These are phyloP conservation scores for Nakazawaea peltata DNA, from an alignment of 805 yeast genomes.

Conservation along the genomic window DNA sequence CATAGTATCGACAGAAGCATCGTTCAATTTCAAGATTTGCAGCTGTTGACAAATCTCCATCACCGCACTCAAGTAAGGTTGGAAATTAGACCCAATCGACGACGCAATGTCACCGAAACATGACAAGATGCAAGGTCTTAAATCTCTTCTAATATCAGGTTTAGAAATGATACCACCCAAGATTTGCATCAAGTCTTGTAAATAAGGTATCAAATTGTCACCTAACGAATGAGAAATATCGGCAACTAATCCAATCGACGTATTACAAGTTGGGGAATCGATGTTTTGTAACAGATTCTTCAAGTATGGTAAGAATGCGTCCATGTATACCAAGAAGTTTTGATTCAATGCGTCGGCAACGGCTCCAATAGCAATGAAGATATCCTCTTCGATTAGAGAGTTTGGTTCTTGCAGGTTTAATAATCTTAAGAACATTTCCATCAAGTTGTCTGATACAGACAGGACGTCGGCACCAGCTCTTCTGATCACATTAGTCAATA, in stretches of 20 bases:
- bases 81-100: conserved; percentile 70
- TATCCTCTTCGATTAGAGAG: conserved; percentile 87
- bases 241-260: conserved; percentile 93
- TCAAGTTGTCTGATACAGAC: conserved; percentile 71
- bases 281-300: conserved; percentile 72
- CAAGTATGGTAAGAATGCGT: conserved; percentile 75
- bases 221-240: conserved; percentile 91
- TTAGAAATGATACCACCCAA: conserved; percentile 68
- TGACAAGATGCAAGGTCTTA: conserved; percentile 81
- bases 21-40: conserved; percentile 54
- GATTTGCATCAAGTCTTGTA: conserved; percentile 74
- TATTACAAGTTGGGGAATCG: conserved; percentile 75
- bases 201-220: conserved; percentile 60
- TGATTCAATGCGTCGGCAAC: conserved; percentile 75
- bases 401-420: conserved; percentile 52
- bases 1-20: conserved; percentile 60
- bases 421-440: conserved; percentile 74
- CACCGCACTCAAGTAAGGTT: conserved; percentile 69
- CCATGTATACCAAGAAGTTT: conserved; percentile 68
- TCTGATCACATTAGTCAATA: conserved; percentile 77
- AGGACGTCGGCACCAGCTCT: conserved; percentile 62
- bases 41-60: conserved; percentile 71
- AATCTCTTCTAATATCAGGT: conserved; percentile 63
- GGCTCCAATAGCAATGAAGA: conserved; percentile 86
- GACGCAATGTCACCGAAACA: conserved; percentile 96